Percentiles rank a stretch among this genome's conserved stretches.
Evolutionary conservation across 768 basidiomycete genomes (phyloP).

Genomic region (Botryobasidium botryosum): DNA sequence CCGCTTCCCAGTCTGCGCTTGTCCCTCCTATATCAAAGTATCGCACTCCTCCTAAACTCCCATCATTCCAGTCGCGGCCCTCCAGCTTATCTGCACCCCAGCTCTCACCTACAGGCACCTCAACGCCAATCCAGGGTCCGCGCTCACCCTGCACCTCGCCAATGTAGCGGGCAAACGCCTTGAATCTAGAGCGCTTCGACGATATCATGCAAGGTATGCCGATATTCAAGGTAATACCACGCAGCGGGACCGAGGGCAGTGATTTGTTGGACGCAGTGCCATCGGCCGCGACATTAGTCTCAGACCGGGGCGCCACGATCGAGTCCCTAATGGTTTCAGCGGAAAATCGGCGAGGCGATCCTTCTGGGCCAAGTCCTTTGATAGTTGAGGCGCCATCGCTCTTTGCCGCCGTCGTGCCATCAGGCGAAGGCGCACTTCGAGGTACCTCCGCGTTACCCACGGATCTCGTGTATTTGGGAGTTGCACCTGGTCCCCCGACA

Average conservation of each 20-base stretch:
- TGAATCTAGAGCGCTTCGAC: conserved; percentile 66
- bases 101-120: conserved; percentile 55
- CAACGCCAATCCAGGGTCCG: conserved; percentile 84
- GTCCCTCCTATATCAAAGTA: conserved; percentile 59
- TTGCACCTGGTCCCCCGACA: too few species aligned
- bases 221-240: conserved; percentile 60
- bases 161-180: conserved; percentile 75
- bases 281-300: too few species aligned
- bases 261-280: too few species aligned
- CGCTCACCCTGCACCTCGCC: conserved; percentile 67
- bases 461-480: too few species aligned
- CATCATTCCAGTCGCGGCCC: conserved; percentile 76
- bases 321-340: too few species aligned
- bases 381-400: conserved; percentile 10
- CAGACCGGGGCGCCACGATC: too few species aligned
- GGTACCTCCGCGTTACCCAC: too few species aligned
- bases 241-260: conserved; percentile 6
- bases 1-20: conserved; percentile 38
- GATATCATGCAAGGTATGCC: conserved; percentile 86
- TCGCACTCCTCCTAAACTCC: conserved; percentile 60
- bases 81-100: conserved; percentile 35
- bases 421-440: too few species aligned
- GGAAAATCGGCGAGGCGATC: too few species aligned
- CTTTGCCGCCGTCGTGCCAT: conserved; percentile 13
- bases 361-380: too few species aligned